Percentiles rank a stretch among this genome's conserved stretches.
Conservation (phyloP, 2,329 filamentous ascomycete genomes). For the Pseudocercospora eumusae region DNA sequence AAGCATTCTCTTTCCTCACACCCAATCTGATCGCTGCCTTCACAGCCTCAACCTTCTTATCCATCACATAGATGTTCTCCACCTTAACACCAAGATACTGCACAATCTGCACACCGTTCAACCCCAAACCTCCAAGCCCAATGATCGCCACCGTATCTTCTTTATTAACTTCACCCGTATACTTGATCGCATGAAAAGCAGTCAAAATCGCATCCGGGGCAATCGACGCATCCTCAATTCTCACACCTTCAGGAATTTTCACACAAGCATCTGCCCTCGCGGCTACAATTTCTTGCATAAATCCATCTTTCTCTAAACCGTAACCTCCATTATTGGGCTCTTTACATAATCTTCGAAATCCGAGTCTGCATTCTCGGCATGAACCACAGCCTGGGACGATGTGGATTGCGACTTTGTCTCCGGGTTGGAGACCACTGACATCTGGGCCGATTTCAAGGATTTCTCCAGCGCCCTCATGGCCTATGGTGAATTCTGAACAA, state of each 20-base stretch:
- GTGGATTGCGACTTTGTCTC: constrained; percentile 41
- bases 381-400: constrained; percentile 42
- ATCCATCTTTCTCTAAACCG: constrained; percentile 50
- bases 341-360: constrained; percentile 44
- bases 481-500: constrained; percentile 26
- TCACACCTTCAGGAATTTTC: constrained; percentile 26
- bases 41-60: constrained; percentile 38
- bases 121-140: constrained; percentile 46
- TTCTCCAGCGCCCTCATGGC: constrained; percentile 32
- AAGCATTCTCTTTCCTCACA: constrained; percentile 37
- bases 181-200: constrained; percentile 46
- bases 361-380: constrained; percentile 45
- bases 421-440: constrained; percentile 25
- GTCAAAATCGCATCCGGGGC: constrained; percentile 48
- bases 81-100: constrained; percentile 51
- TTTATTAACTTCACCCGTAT: constrained; percentile 41
- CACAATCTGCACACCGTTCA: constrained; percentile 48
- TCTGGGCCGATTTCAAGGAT: constrained; percentile 24
- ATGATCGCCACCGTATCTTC: constrained; percentile 45
- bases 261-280: constrained; percentile 35
- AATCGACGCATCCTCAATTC: constrained; percentile 39
- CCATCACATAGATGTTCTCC: constrained; percentile 42
- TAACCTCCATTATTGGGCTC: constrained; percentile 41
- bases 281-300: constrained; percentile 46
- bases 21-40: constrained; percentile 40